Percentiles rank a stretch among this genome's conserved stretches.
phyloP scores from a whole-genome alignment of 257 asterid species.

The Oldenlandia corymbosa region DNA sequence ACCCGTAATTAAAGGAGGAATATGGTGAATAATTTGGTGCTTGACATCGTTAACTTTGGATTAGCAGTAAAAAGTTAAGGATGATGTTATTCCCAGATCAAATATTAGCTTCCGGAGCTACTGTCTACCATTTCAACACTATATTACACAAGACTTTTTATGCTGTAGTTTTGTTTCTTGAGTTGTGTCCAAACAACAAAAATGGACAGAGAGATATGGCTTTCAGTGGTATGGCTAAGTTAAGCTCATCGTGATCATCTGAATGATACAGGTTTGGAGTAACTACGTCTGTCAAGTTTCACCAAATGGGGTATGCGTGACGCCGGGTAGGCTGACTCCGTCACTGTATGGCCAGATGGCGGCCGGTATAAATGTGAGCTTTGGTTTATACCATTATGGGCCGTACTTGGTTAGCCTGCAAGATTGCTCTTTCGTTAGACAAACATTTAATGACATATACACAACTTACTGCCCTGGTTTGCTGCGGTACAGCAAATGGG shows the following conservation, averaged over 20 bases:
- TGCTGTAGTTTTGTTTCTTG: no score
- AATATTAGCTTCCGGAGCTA: no score
- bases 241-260: not conserved
- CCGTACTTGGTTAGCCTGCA: conserved; percentile 64
- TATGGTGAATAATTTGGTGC: no score
- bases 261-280: conserved; percentile 54
- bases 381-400: conserved; percentile 51
- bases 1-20: no score
- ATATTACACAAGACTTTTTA: no score
- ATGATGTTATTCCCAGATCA: no score
- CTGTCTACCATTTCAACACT: no score
- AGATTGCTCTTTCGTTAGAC: conserved; percentile 72
- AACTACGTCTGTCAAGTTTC: conserved; percentile 62
- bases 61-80: no score
- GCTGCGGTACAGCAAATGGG: conserved; percentile 40
- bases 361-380: conserved; percentile 63
- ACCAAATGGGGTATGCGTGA: conserved; percentile 44
- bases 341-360: conserved; percentile 54
- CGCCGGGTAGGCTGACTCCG: conserved; percentile 78
- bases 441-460: conserved; percentile 49
- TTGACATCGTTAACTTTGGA: no score
- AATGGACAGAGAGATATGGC: no score
- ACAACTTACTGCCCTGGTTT: conserved; percentile 56
- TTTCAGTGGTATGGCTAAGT: not conserved
- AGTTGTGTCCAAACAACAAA: no score